Conservation (phyloP, 768 basidiomycete genomes). For the Lactarius evosmus region DNA sequence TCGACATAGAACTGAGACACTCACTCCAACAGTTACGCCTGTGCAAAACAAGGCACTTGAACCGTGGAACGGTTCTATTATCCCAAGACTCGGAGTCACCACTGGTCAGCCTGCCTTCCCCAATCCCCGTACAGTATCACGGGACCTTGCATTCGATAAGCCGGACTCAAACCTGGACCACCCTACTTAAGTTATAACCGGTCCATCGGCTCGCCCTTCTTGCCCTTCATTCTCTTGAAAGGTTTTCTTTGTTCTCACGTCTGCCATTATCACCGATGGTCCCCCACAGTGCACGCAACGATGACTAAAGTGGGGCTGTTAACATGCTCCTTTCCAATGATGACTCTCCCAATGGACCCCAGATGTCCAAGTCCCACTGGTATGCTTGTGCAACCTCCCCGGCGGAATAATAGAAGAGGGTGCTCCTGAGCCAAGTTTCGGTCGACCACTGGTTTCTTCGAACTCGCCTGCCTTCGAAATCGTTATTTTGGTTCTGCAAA, state of each 20-base stretch:
- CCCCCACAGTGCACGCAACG: neutral
- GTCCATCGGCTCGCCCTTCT: no score
- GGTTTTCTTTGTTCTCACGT: neutral
- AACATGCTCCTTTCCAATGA: slow-evolving; percentile 80
- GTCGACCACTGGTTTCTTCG: slow-evolving; percentile 58
- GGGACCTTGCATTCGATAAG: neutral
- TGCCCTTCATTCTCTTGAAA: neutral
- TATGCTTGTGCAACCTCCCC: slow-evolving; percentile 68
- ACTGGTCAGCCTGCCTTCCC: neutral
- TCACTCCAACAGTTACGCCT: slow-evolving; percentile 5
- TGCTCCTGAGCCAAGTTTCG: slow-evolving; percentile 76
- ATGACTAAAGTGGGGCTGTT: slow-evolving; percentile 44
- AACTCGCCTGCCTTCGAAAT: slow-evolving; percentile 64
- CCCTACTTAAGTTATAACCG: neutral
- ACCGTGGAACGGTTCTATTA: slow-evolving; percentile 1
- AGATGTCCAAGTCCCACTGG: slow-evolving; percentile 71
- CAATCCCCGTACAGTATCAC: neutral
- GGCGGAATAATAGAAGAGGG: slow-evolving; percentile 76
- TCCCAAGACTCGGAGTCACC: neutral
- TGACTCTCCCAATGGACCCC: slow-evolving; percentile 57
- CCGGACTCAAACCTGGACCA: neutral
- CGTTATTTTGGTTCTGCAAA: slow-evolving; percentile 67
- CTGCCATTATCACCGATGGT: slow-evolving; percentile 39
- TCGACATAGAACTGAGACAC: slow-evolving; percentile 4
- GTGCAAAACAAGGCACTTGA: slow-evolving; percentile 15